Conservation (phyloP, 805 yeast genomes). For the Teunomyces barrocoloradensis region DNA sequence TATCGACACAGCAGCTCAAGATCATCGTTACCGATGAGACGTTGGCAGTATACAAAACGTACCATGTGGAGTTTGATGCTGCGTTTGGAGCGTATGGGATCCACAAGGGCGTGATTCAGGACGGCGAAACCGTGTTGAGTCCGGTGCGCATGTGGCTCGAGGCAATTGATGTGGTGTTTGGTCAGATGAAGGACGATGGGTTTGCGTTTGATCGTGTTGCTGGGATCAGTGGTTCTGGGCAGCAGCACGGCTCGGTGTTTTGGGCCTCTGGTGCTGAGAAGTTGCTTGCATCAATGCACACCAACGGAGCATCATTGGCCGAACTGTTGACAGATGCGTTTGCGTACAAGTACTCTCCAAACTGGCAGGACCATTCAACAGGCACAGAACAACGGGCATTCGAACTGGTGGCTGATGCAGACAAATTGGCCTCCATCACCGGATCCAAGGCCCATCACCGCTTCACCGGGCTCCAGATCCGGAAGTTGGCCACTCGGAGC, state of each 20-base stretch:
- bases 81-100: slow-evolving; percentile 62
- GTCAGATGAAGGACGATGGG: slow-evolving; percentile 43
- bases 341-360: slow-evolving; percentile 68
- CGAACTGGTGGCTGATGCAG: slow-evolving; percentile 58
- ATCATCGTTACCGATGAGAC: slow-evolving; percentile 59
- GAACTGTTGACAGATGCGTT: slow-evolving; percentile 54
- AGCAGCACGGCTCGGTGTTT: slow-evolving; percentile 88
- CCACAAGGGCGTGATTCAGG: slow-evolving; percentile 66
- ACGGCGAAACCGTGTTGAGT: slow-evolving; percentile 59
- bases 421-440: slow-evolving; percentile 62
- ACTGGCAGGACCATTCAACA: slow-evolving; percentile 95
- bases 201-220: slow-evolving; percentile 60
- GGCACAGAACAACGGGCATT: slow-evolving; percentile 61
- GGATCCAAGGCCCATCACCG: slow-evolving; percentile 89
- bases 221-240: slow-evolving; percentile 82
- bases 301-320: slow-evolving; percentile 8
- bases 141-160: slow-evolving; percentile 93
- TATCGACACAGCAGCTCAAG: slow-evolving; percentile 88
- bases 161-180: slow-evolving; percentile 66
- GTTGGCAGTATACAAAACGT: slow-evolving; percentile 54
- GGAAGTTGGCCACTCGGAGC: slow-evolving; percentile 59
- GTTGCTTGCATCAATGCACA: slow-evolving; percentile 37
- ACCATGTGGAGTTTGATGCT: slow-evolving; percentile 68
- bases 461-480: slow-evolving; percentile 89
- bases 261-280: slow-evolving; percentile 57